Conservation (phyloP, 768 basidiomycete species). For the Termitomyces sp. region DNA sequence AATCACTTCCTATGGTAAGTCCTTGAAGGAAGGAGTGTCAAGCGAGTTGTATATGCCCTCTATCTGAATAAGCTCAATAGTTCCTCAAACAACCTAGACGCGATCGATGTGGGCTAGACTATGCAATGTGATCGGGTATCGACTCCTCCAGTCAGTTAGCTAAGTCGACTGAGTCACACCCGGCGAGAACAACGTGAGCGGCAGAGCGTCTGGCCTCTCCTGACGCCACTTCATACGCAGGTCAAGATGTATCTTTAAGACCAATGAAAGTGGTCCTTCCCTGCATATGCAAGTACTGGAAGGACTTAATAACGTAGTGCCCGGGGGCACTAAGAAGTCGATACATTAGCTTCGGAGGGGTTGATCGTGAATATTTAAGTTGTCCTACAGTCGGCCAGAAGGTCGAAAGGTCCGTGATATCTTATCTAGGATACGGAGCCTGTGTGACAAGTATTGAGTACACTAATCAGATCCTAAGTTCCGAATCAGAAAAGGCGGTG, state of each 20-base stretch:
- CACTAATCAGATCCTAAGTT: background rate
- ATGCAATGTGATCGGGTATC: background rate
- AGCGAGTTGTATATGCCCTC: no score
- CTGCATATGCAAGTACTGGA: background rate
- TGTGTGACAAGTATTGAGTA: background rate
- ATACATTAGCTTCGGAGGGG: background rate
- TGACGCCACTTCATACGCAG: conserved; percentile 3
- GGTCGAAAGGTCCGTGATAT: background rate
- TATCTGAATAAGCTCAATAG: no score
- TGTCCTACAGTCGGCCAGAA: background rate
- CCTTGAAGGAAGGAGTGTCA: background rate
- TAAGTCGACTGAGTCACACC: background rate
- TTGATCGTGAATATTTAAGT: background rate
- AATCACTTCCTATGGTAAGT: background rate
- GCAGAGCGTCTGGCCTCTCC: background rate
- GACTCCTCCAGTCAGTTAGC: background rate
- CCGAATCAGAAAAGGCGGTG: background rate
- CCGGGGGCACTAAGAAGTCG: background rate
- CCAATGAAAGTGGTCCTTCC: background rate
- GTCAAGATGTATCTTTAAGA: background rate
- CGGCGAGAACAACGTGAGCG: background rate
- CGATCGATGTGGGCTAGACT: background rate
- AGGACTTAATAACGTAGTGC: background rate
- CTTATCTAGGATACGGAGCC: background rate
- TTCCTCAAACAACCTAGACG: background rate